Conservation (phyloP, 2,329 filamentous ascomycete species). For the Sphaerulina musiva region DNA sequence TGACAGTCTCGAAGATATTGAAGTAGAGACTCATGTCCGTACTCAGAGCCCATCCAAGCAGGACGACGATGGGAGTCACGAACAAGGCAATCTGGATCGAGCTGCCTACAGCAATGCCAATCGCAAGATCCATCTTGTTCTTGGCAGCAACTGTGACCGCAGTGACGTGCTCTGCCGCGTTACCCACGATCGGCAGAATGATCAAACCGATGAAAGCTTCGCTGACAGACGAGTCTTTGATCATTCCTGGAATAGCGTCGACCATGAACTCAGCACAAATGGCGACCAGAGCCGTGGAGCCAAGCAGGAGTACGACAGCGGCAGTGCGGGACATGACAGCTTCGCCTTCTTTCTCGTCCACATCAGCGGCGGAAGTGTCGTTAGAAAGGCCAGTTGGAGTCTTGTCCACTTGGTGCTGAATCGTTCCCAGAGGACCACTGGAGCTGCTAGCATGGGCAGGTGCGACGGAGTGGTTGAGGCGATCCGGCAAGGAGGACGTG, state of each 20-base stretch:
- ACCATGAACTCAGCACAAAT: conserved; percentile 67
- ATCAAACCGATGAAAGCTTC: conserved; percentile 75
- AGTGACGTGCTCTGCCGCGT: conserved; percentile 74
- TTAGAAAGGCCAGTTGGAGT: conserved; percentile 1
- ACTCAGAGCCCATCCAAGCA: conserved; percentile 72
- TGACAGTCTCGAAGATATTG: conserved; percentile 58
- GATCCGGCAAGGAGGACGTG: conserved; percentile 67
- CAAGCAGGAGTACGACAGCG: conserved; percentile 49
- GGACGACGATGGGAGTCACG: conserved; percentile 67
- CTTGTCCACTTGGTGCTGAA: conserved; percentile 19
- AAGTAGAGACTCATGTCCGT: conserved; percentile 62
- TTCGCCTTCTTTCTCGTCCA: conserved; percentile 28
- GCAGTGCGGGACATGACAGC: conserved; percentile 52
- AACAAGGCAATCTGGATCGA: conserved; percentile 78
- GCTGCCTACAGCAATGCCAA: conserved; percentile 71
- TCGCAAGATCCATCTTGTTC: conserved; percentile 79
- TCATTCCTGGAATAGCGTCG: conserved; percentile 63
- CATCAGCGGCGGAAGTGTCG: conserved; percentile 7
- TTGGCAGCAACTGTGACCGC: conserved; percentile 73
- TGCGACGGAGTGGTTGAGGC: conserved; percentile 44
- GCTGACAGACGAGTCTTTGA: conserved; percentile 53
- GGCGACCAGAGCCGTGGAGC: conserved; percentile 54
- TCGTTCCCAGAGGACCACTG: conserved; percentile 27
- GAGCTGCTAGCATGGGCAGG: conserved; percentile 14
- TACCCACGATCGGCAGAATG: conserved; percentile 74